Evolutionary conservation across 345 rosid species (phyloP), one percentile per base, ranked within the genome.

Genomic region (Salix exigua): DNA sequence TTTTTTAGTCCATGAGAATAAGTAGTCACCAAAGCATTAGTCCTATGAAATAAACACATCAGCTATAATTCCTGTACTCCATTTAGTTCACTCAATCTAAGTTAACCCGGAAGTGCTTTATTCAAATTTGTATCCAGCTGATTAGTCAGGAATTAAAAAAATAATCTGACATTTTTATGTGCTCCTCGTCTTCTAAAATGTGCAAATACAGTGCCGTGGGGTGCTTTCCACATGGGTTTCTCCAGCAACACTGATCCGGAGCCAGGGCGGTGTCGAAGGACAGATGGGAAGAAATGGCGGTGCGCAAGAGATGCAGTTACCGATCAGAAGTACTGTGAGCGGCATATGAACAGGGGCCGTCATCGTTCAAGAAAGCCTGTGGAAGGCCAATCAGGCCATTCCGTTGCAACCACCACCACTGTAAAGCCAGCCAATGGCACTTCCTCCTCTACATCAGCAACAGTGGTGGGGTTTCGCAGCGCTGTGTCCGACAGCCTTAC

Each of bases 311-410:
- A 95, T 61, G 99, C 96, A 5, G 96, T 93, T 70, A 89, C 91
- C 40, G 97, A 91, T 46, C 98, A 93, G 83, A 95, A 95, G 84
- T 95, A 95, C 73, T 95, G 99, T 62, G 98, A 95, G 85, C 90
- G 97, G 73, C 99, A 95, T 78, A 93, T 95, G 88, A 95, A 95
- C 87, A 79, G 99, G 71, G 98, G 99, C 79, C 99, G 99, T 80
- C 98, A 95, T 85, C 99, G 99, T 93, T 95, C 99, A 95, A 95
- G 99, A 95, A 95, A 95, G 97, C 99, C 96, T 91, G 99, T 95
- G 99, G 99, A 95, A 95, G 97, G 96, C 71, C 97, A 86, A 82
- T 78, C 91, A 50, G 92, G 89, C 91, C 97, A 88, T 89, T 85
- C 96, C 80, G 82, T 81, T 73, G 79, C 90, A 53, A 85, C 91